Evolutionary conservation across 1,284 basidiomycete species (phyloP).

Genomic region (Fomitopsis betulina): DNA sequence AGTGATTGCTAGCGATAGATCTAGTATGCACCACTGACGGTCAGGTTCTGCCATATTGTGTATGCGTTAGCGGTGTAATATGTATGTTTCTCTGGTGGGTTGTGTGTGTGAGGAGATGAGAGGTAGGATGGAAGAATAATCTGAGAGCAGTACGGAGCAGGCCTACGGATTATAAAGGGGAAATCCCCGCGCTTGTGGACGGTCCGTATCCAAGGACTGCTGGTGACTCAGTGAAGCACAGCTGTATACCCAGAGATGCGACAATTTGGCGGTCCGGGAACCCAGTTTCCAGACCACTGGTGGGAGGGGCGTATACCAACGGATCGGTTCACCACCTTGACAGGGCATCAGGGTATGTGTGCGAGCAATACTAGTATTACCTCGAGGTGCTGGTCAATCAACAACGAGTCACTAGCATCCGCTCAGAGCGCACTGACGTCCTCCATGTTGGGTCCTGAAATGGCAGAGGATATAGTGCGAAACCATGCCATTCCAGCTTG

Average conservation of each 20-base stretch:
- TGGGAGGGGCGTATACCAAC: background rate
- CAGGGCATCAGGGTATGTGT: background rate
- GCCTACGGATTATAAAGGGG: background rate
- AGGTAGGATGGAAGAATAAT: background rate
- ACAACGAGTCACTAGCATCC: background rate
- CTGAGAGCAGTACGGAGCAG: background rate
- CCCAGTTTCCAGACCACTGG: background rate
- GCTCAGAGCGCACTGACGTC: background rate
- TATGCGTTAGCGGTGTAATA: background rate
- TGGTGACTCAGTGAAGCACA: constrained; percentile 22
- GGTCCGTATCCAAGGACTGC: constrained; percentile 5
- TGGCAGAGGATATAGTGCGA: background rate
- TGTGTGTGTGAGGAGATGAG: background rate
- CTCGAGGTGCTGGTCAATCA: background rate
- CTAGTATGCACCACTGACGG: background rate
- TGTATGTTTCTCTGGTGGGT: background rate
- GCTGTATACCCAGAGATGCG: constrained; percentile 15
- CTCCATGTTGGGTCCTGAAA: background rate
- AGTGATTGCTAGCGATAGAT: background rate
- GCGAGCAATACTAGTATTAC: background rate
- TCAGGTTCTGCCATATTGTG: constrained; percentile 2
- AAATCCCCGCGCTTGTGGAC: background rate
- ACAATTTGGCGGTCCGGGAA: constrained; percentile 19
- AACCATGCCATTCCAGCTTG: background rate
- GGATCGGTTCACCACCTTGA: background rate